Evolutionary conservation across 202 grass and related monocot genomes (phyloP), one percentile per base, ranked within the genome.

Genomic region (Panicum virgatum): DNA sequence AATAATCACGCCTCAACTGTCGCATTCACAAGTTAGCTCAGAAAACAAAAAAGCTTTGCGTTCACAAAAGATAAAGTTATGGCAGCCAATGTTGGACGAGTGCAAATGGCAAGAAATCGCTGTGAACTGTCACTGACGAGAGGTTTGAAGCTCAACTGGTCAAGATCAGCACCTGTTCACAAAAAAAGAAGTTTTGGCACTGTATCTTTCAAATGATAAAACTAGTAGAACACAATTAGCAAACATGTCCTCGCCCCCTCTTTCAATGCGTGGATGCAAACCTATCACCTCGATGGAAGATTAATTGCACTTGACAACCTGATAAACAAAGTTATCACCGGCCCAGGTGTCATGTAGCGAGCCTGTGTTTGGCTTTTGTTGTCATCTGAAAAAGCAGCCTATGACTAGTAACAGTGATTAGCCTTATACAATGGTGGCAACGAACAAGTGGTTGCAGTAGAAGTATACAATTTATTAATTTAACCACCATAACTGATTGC

Each of bases 261-360:
- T 45, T 83, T 83, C 39, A 82, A 79, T 50, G 54, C 42, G 22
- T 76, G 14, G 45, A 73, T 65, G 39, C 80, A 54, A 76, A 78
- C 74, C 26, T 78, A 30, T 51, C 80, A 47, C 66, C 73, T 79
- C 42, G 36, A 80, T 84, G 73, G 65, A 69, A 34, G 32, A 34
- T 34, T 30, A 85, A 46, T 16, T 63, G 45, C 56, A 73, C 27
- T 60, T 64, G 56, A 29, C 44, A 85, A 8, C 29, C 40, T 45
- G 38, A 42, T 65, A 53, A 73, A 32, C 44, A 45, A 73, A 73
- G 68, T 40, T 44, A 57, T 46, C 29, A 14, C 57, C 6, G 2
- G 59, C 68, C 37, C 19, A 86, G 46, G 46, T 79, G 57, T 79
- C 36, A 5, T n/a, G 4, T 9, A 54, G 44, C 23, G 12, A 82